Base-by-base conservation (phyloP, 2,329 filamentous ascomycete species). In the Metarhizium sp. region DNA sequence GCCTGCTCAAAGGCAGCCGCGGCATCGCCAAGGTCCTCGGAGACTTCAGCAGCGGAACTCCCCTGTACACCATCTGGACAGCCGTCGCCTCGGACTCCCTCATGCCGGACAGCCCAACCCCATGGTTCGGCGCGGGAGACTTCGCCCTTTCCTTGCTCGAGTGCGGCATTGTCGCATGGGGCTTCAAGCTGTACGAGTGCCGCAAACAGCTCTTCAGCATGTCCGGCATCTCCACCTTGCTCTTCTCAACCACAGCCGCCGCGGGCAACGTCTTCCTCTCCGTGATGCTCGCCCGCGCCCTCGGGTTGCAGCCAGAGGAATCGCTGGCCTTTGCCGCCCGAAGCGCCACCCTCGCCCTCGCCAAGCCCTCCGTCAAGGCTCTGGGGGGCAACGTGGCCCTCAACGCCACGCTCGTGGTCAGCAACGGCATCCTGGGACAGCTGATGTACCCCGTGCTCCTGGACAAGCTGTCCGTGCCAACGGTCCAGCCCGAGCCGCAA, bases 121-220 rank as follows among this genome's bases (percentile, higher is more conserved):
- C 53, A 1, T 71, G 69, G 66, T 72, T 74, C 52, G 76, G 75
- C 2, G 77, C 77, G 0, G 78, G 78, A 8, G 77, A 80, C 57
- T 63, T 73, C 3, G 77, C 78, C 0, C 67, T 74, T 1, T 74
- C 76, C 0, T 63, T 80, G 3, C 74, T 80, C 3, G 75, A 79
- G 60, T 72, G 74, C 3, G 78, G 77, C 11, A 77, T 80, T 29
- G 69, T 79, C 2, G 69, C 73, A 3, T 80, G 78, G 78, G 78
- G 78, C 0, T 73, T 80, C 59, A 80, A 80, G 64, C 68, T 80
- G 3, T 78, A 74, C 59, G 76, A 78, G 58, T 78, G 75, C 63
- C 75, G 76, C 4, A 58, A 60, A 2, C 75, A 76, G 51, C 67
- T 80, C 1, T 69, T 75, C 49, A 78, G 74, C 25, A 59, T 68